Conservation (phyloP, 306 rosid species). For the Castanea sativa region DNA sequence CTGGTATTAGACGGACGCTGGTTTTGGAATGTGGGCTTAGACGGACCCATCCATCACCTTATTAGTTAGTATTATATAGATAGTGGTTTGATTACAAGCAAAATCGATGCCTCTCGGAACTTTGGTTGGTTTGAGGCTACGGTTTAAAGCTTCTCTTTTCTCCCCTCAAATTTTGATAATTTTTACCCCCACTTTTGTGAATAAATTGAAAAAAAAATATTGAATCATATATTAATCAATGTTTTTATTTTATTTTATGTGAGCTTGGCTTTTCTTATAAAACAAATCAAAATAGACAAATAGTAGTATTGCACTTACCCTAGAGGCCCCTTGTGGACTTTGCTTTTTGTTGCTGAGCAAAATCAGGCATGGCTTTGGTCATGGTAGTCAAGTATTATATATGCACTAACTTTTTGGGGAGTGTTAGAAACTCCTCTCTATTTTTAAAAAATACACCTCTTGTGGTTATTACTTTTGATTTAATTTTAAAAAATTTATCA, state of each 20-base stretch:
- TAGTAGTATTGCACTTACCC: too few species aligned
- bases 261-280: not conserved
- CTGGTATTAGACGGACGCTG: slow-evolving; percentile 22
- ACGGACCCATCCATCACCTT: not conserved
- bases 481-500: too few species aligned
- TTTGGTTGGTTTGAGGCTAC: slow-evolving; percentile 17
- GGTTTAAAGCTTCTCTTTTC: slow-evolving; percentile 19
- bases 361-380: too few species aligned
- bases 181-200: not conserved
- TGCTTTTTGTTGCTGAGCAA: too few species aligned
- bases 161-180: slow-evolving; percentile 15
- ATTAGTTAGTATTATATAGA: too few species aligned
- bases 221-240: not conserved
- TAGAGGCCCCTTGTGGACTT: too few species aligned
- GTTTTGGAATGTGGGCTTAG: slow-evolving; percentile 25
- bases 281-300: too few species aligned
- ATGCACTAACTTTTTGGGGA: too few species aligned
- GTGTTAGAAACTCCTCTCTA: too few species aligned
- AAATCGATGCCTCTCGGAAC: slow-evolving; percentile 36
- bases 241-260: not conserved
- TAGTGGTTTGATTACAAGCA: slow-evolving; percentile 11
- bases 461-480: too few species aligned
- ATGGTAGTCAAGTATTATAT: too few species aligned
- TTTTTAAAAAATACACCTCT: too few species aligned
- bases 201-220: not conserved